Base-by-base conservation (phyloP, 805 yeast species). In the Candida incommunis region DNA sequence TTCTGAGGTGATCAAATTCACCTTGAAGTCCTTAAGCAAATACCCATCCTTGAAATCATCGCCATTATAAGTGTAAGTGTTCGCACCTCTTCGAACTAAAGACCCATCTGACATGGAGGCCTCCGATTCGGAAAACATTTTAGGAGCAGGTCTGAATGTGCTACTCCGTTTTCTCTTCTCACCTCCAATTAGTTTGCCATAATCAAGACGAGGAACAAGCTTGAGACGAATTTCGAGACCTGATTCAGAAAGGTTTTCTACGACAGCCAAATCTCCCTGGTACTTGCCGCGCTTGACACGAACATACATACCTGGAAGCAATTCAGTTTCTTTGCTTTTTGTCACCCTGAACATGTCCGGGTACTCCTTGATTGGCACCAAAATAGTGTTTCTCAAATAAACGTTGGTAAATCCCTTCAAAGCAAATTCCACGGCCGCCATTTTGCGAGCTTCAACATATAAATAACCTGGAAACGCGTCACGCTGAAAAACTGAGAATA, bases 191-290 rank as follows among this genome's bases (percentile, higher is more conserved):
- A 60, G 49, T 52, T 79, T 76, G 47, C 95, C 95, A 62, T 92
- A 90, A 60, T 90, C 96, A 48, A 92, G 65, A 56, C 98, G 77
- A 29, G 98, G 98, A 26, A 92, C 94, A 51, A 92, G 69, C 58
- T 85, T 85, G 54, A 94, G 77, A 55, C 94, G 75, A n/a, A 86
- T 97, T 60, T 90, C 97, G 54, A 92, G 72, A 44, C 96, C 97
- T 59, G 85, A 90, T 57, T 92, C 97, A 48, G 94, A 82, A 50
- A 92, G 72, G 59, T 88, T 87, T 55, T 87, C 95, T 43, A 92
- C 95, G 42, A 86, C 75, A 21, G 96, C 98, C 51, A 92, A 70
- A 62, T 92, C 98, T 43, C 90, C 90, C 56, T 83, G 83, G 62
- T 90, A 88, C 57, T 81, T 82, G 50, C 98, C 97, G 50, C 95